Percentiles rank a stretch among this genome's conserved stretches.
These are phyloP conservation scores for Candolleomyces efflorescens DNA, from an alignment of 768 basidiomycete genomes.

Conservation along the genomic window DNA sequence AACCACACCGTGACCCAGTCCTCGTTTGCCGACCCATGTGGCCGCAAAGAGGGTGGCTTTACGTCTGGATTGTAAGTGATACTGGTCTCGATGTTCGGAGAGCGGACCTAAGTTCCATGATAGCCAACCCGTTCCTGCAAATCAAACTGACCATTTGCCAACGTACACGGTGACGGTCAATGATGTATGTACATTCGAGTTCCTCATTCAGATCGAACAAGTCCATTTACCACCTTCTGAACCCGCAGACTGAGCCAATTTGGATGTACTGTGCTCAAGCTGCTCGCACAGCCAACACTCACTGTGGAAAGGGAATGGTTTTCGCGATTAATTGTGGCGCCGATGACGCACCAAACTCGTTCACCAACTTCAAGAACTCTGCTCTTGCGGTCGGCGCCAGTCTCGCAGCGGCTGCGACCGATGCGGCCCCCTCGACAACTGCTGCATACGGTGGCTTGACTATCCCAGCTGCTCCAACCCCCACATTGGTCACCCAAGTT, in stretches of 20 bases:
- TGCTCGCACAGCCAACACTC: conserved; percentile 43
- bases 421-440: conserved; percentile 26
- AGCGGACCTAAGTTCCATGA: background rate
- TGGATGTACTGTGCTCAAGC: conserved; percentile 61
- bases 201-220: background rate
- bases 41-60: conserved; percentile 45
- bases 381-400: conserved; percentile 52
- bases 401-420: conserved; percentile 35
- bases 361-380: conserved; percentile 54
- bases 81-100: conserved; percentile 5
- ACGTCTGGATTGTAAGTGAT: conserved; percentile 54
- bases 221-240: background rate
- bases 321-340: conserved; percentile 61
- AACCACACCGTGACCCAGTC: conserved; percentile 55
- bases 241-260: conserved; percentile 44
- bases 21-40: conserved; percentile 51
- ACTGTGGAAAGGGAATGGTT: conserved; percentile 65
- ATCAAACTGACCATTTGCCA: conserved; percentile 43
- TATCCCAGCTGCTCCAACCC: conserved; percentile 45
- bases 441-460: conserved; percentile 49
- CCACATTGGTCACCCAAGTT: conserved; percentile 41
- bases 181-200: conserved; percentile 25
- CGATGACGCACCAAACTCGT: conserved; percentile 53
- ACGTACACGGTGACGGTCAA: conserved; percentile 51
- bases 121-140: conserved; percentile 52